Evolutionary conservation across 2,329 filamentous ascomycete genomes (phyloP).

Genomic region (Epichloe typhina): DNA sequence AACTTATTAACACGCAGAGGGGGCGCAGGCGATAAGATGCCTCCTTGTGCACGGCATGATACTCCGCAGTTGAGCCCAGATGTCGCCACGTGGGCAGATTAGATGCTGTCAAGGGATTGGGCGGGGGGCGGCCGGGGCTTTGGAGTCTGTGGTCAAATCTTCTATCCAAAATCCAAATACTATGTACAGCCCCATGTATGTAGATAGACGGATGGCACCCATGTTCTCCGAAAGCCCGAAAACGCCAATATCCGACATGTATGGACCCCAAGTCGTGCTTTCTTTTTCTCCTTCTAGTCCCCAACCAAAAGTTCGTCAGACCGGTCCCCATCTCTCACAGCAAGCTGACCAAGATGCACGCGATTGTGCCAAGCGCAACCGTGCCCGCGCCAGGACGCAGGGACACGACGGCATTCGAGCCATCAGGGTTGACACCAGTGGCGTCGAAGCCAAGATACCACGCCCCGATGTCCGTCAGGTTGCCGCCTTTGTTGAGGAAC

Average conservation of each 20-base stretch:
- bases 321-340: neutral
- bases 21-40: no score
- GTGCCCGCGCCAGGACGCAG: neutral
- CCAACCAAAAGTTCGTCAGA: no score
- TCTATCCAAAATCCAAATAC: no score
- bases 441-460: conserved; percentile 56
- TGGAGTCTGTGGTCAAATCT: no score
- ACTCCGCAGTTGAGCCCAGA: neutral
- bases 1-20: no score
- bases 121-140: neutral
- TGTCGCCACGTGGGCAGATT: neutral
- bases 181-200: no score
- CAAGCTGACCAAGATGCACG: conserved; percentile 1
- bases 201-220: no score
- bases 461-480: conserved; percentile 61
- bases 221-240: no score
- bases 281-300: no score
- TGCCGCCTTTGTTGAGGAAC: conserved; percentile 54
- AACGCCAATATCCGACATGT: no score
- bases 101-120: neutral
- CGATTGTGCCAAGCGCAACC: conserved; percentile 1
- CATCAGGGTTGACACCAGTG: conserved; percentile 29
- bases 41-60: no score
- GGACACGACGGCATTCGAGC: conserved; percentile 5
- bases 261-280: no score